A percentile compares a stretch with the other conserved stretches of the same genome.
Conservation (phyloP, 768 basidiomycete genomes). For the Mycena venus region DNA sequence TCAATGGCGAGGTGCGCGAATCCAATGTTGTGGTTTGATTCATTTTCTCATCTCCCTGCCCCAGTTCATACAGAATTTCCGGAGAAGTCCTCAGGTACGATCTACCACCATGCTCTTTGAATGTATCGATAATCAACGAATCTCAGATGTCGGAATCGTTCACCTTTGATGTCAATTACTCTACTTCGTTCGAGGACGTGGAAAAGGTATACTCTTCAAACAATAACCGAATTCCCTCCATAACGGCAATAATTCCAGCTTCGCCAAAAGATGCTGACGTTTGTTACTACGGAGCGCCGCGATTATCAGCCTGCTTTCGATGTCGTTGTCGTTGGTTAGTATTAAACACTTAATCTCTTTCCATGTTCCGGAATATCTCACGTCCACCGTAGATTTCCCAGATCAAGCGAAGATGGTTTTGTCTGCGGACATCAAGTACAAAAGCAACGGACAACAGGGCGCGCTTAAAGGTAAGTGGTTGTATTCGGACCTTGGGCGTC, state of each 20-base stretch:
- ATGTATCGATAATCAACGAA: neutral
- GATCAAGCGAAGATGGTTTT: constrained; percentile 79
- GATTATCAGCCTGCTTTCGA: constrained; percentile 87
- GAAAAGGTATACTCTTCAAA: constrained; percentile 52
- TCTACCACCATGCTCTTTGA: neutral
- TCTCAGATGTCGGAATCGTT: constrained; percentile 82
- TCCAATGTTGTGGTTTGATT: neutral
- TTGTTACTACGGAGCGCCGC: constrained; percentile 76
- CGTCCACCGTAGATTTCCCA: constrained; percentile 72
- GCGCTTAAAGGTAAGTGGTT: constrained; percentile 68
- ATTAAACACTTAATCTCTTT: neutral
- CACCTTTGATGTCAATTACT: constrained; percentile 83
- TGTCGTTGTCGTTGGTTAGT: constrained; percentile 71
- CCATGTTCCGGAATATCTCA: neutral
- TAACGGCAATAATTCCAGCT: constrained; percentile 46
- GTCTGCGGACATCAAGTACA: constrained; percentile 90
- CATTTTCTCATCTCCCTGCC: constrained; percentile 10
- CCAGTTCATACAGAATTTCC: constrained; percentile 79
- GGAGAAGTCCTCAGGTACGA: constrained; percentile 76
- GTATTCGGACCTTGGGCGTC: constrained; percentile 1
- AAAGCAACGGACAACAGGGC: constrained; percentile 87
- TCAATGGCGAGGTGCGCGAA: constrained; percentile 21
- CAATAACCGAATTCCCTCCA: neutral
- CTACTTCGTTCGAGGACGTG: constrained; percentile 85
- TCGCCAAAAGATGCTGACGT: constrained; percentile 84